Percentiles rank a stretch among this genome's conserved stretches.
phyloP scores from a whole-genome alignment of 805 yeast species.

The Kodamaea neixiangensis region DNA sequence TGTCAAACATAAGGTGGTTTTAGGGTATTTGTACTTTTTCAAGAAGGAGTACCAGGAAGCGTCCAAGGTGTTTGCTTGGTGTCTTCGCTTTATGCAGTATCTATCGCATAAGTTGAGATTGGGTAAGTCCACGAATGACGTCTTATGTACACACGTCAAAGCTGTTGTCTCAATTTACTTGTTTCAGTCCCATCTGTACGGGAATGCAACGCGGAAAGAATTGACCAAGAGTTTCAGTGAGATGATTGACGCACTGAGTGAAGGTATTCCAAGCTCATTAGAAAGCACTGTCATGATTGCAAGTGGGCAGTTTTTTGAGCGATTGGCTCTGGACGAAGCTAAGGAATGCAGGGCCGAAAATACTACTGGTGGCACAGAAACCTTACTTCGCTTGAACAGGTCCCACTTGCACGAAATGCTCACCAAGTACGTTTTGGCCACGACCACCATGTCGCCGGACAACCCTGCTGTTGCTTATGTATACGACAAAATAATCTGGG shows the following conservation, averaged over 20 bases:
- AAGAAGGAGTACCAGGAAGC: conserved; percentile 20
- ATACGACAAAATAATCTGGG: conserved; percentile 44
- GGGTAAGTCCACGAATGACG: background rate
- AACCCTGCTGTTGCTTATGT: conserved; percentile 36
- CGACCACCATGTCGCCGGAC: conserved; percentile 31
- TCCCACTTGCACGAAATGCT: conserved; percentile 35
- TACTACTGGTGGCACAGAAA: background rate
- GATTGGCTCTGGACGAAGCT: conserved; percentile 15
- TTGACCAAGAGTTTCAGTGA: background rate
- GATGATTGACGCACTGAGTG: conserved; percentile 2
- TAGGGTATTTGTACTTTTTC: conserved; percentile 20
- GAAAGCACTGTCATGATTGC: background rate
- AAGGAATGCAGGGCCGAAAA: background rate
- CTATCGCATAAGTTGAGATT: conserved; percentile 4
- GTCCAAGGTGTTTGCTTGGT: conserved; percentile 20
- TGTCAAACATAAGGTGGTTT: conserved; percentile 19
- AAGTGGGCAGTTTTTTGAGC: conserved; percentile 25
- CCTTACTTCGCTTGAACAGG: conserved; percentile 7
- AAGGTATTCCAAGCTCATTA: background rate
- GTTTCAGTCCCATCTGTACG: conserved; percentile 3
- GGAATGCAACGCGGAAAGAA: background rate
- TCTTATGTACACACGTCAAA: conserved; percentile 1
- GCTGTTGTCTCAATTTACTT: conserved; percentile 5
- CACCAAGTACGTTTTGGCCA: conserved; percentile 38
- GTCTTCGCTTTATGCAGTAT: conserved; percentile 14